phyloP scores from a whole-genome alignment of 2,329 filamentous ascomycete genomes.

The Magnaporthiopsis poae region DNA sequence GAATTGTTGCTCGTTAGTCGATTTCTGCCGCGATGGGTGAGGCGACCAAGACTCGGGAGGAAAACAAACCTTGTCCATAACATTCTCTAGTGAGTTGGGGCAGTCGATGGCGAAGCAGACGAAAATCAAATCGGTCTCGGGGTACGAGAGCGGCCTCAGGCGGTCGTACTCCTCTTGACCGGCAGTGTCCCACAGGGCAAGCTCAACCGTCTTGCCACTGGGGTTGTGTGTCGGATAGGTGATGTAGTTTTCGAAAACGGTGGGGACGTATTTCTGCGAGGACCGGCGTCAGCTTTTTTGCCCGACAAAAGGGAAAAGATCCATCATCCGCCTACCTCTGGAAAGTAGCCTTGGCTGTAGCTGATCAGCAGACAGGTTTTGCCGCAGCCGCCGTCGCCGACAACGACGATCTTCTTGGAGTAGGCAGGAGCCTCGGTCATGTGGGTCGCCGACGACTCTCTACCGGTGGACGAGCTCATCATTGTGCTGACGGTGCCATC shows the following conservation, averaged over 20 bases:
- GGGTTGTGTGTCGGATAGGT: conserved; percentile 83
- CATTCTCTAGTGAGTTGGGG: conserved; percentile 94
- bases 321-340: conserved; percentile 57
- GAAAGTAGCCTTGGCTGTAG: conserved; percentile 97
- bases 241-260: conserved; percentile 99
- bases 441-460: conserved; percentile 70
- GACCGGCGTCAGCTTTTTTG: not conserved
- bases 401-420: conserved; percentile 98
- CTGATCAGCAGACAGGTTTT: conserved; percentile 98
- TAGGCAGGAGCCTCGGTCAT: conserved; percentile 78
- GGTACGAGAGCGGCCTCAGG: conserved; percentile 88
- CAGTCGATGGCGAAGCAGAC: conserved; percentile 99
- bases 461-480: conserved; percentile 63
- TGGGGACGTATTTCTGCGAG: conserved; percentile 93
- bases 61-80: conserved; percentile 82
- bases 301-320: not conserved
- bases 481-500: conserved; percentile 84
- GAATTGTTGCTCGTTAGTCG: conserved; percentile 11
- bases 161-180: conserved; percentile 98
- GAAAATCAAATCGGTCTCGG: conserved; percentile 93
- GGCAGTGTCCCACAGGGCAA: conserved; percentile 96
- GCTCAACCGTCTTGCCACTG: conserved; percentile 87
- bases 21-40: not conserved
- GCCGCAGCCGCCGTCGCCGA: conserved; percentile 93
- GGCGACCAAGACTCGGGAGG: not conserved